Evolutionary conservation across 371 early-diverging fungal species (phyloP), one percentile per base, ranked within the genome.

Genomic region (Umbelopsis sp.): DNA sequence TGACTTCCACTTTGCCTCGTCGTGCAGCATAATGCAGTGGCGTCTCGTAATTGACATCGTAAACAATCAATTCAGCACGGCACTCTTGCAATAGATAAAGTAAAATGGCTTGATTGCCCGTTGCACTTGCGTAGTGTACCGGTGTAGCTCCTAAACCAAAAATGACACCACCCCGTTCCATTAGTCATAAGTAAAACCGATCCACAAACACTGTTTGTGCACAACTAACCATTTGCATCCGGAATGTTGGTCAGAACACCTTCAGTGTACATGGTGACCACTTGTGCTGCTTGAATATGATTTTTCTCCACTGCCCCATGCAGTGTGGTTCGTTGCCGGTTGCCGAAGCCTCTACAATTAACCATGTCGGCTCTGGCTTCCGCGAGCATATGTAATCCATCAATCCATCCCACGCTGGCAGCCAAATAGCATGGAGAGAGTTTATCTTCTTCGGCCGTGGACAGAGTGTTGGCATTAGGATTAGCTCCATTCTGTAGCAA

Each of bases 401-500:
- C 72, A 52, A 80, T 72, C 81, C 81, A 83, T 66, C 81, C 80
- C 50, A 77, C 70, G n/a, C 74, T 74, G 37, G 84, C 80, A 12
- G 84, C 84, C 38, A 83, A 63, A 71, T 81, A 83, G 44, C 72
- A 73, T 7, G 84, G 81, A n/a, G 81, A 69, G 2, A 77, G 72
- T 67, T 80, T 79, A 18, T 83, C 81, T 35, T 81, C 81, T 62
- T 83, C 84, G 2, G 64, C 32, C 10, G 65, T 65, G 62, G 77
- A 73, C 5, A 83, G 63, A 11, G 80, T 76, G 68, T 76, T 69
- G 6, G 80, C 84, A 65, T 81, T 78, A 4, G 80, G 79, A 51
- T 83, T 83, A 2, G 81, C 84, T 3, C 84, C 84, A 52, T 80
- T 78, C 22, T 80, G 71, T 16, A 83, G 70, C 12, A 83, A 57